A percentile compares a stretch with the other conserved stretches of the same genome.
Evolutionary conservation across 202 grass and related monocot species (phyloP).

Genomic region (Digitaria exilis): DNA sequence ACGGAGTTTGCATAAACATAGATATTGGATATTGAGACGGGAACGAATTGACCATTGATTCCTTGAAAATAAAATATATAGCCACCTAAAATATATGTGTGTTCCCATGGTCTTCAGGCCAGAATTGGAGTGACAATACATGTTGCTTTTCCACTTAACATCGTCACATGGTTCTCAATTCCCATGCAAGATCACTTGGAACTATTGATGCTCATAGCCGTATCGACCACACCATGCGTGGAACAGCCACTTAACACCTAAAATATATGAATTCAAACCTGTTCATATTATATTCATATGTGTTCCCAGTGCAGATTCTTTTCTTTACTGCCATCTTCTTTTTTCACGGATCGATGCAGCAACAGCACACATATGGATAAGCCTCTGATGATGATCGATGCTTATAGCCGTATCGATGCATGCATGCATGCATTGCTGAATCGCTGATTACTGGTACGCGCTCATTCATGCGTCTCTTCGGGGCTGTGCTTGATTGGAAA

Average conservation of each 20-base stretch:
- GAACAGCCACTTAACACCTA: no score
- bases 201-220: not conserved
- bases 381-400: not conserved
- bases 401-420: slow-evolving; percentile 6
- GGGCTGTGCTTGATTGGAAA: no score
- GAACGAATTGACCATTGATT: not conserved
- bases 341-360: not conserved
- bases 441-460: slow-evolving; percentile 3
- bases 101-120: not conserved
- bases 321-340: not conserved
- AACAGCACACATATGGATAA: not conserved
- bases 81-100: not conserved
- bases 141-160: not conserved
- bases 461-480: no score
- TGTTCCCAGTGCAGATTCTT: not conserved
- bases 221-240: no score
- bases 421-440: slow-evolving; percentile 27
- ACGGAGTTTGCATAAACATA: not conserved
- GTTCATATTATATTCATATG: not conserved
- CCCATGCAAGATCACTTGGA: not conserved
- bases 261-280: not conserved
- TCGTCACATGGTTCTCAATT: not conserved
- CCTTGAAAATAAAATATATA: not conserved
- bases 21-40: not conserved
- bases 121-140: not conserved